A percentile compares a stretch with the other conserved stretches of the same genome.
These are phyloP conservation scores for Penicillium robsamsonii DNA, from an alignment of 495 filamentous ascomycete species.

Conservation along the genomic window DNA sequence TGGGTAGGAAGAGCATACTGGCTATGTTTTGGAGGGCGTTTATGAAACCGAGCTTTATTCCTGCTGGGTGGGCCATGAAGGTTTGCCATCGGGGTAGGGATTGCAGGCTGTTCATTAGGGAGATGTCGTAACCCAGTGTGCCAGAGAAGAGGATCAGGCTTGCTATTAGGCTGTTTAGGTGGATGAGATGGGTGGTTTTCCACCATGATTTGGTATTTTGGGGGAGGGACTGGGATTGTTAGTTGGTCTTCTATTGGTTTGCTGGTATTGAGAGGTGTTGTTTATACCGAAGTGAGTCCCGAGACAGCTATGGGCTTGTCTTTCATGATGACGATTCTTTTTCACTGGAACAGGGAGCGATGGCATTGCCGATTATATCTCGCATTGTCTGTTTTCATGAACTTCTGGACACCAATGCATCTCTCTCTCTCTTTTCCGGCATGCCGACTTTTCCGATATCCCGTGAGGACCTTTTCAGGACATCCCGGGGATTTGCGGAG, in stretches of 20 bases:
- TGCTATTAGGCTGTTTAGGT: conserved; percentile 3
- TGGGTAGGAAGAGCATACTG: not conserved
- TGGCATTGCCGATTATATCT: not conserved
- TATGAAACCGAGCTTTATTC: conserved; percentile 24
- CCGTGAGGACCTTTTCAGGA: not conserved
- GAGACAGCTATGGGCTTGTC: not conserved
- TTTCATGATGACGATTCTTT: not conserved
- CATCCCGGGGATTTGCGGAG: not conserved
- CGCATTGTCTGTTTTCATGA: not conserved
- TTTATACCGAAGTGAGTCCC: not conserved
- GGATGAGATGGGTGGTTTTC: conserved; percentile 5
- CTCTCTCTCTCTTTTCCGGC: not conserved
- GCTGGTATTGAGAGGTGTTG: not conserved
- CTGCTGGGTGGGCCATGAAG: conserved; percentile 19
- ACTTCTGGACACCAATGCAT: not conserved
- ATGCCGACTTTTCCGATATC: not conserved
- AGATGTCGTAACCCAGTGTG: conserved; percentile 25
- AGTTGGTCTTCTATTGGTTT: not conserved
- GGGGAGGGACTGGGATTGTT: not conserved
- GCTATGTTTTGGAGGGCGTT: conserved; percentile 23
- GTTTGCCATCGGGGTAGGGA: conserved; percentile 16
- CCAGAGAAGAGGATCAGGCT: conserved; percentile 8
- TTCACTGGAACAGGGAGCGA: not conserved
- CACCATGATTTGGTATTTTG: not conserved
- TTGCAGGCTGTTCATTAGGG: conserved; percentile 26